These are phyloP conservation scores for Beauveria sp. DNA, from an alignment of 2,329 filamentous ascomycete species.

Conservation along the genomic window DNA sequence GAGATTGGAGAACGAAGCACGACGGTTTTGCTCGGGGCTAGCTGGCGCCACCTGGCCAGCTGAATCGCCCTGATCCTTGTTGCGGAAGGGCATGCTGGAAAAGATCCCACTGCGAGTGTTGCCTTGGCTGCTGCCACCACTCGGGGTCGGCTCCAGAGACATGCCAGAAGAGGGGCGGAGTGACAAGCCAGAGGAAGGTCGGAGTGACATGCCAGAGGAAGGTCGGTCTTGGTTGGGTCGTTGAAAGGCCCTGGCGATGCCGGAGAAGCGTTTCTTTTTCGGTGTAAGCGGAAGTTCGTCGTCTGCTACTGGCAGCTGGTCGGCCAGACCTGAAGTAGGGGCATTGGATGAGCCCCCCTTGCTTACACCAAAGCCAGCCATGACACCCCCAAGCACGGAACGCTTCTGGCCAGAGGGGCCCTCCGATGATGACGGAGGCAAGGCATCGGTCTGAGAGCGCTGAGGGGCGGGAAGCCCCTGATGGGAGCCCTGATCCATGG, in stretches of 20 bases:
- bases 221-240: conserved; percentile 15
- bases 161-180: neutral
- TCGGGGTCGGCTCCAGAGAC: neutral
- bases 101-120: neutral
- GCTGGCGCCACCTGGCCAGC: neutral
- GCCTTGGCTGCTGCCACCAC: neutral
- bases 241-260: conserved; percentile 23
- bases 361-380: neutral
- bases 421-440: conserved; percentile 12
- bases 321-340: neutral
- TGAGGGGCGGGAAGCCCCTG: neutral
- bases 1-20: conserved; percentile 5
- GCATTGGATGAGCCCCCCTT: neutral
- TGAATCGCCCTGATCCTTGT: neutral
- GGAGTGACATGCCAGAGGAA: neutral
- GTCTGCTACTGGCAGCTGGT: neutral
- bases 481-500: conserved; percentile 15
- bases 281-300: neutral
- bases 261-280: conserved; percentile 40
- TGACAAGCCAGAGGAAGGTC: no score
- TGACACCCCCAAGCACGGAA: conserved; percentile 28
- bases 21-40: neutral
- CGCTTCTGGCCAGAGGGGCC: conserved; percentile 28
- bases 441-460: conserved; percentile 1
- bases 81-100: neutral